phyloP scores from a whole-genome alignment of 768 basidiomycete species.

The Lactarius sanguifluus region DNA sequence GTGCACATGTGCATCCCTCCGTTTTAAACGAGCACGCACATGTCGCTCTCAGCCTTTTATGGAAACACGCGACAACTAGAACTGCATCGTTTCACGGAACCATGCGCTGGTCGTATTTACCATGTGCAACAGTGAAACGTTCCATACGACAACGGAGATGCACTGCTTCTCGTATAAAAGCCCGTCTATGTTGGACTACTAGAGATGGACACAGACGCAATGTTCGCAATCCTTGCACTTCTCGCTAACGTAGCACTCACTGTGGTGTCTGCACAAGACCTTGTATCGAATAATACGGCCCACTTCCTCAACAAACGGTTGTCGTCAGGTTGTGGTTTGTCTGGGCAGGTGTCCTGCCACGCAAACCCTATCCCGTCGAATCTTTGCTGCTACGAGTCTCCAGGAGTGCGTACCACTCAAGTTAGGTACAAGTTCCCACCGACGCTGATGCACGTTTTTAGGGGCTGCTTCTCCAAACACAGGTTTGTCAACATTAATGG shows the following conservation, averaged over 20 bases:
- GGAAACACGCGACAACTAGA: neutral
- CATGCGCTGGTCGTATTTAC: neutral
- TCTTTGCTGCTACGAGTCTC: conserved; percentile 63
- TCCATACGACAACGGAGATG: neutral
- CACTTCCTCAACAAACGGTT: conserved; percentile 37
- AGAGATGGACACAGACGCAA: conserved; percentile 7
- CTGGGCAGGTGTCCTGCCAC: conserved; percentile 53
- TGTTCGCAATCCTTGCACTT: conserved; percentile 29
- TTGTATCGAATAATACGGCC: conserved; percentile 29
- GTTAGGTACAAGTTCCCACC: neutral
- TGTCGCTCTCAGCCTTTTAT: neutral
- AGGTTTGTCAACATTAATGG: conserved; percentile 36
- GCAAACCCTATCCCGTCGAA: conserved; percentile 45
- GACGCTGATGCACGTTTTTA: conserved; percentile 32
- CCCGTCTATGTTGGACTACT: neutral
- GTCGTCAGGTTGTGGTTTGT: conserved; percentile 54
- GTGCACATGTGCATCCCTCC: neutral
- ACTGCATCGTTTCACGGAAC: neutral
- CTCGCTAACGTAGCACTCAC: conserved; percentile 7
- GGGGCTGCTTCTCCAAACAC: conserved; percentile 62
- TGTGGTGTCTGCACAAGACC: conserved; percentile 13
- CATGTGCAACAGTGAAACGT: neutral
- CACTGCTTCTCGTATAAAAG: neutral
- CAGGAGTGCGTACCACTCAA: conserved; percentile 48
- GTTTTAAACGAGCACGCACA: neutral